phyloP scores from a whole-genome alignment of 257 asterid genomes.

The Solanum commersonii region DNA sequence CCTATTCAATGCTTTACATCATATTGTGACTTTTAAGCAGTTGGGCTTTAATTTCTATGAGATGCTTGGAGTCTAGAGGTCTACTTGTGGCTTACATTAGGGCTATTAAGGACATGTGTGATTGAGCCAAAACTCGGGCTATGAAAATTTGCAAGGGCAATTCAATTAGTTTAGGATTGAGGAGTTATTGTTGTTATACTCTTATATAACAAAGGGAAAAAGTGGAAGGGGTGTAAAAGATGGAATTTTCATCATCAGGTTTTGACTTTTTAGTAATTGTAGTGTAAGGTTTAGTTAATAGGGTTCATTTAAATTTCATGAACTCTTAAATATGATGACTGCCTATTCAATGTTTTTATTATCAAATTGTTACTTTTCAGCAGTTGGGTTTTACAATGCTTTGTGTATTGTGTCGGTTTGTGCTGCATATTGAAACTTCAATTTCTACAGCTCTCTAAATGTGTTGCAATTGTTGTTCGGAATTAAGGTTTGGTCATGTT shows the following conservation, averaged over 20 bases:
- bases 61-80: not conserved
- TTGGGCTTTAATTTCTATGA: not conserved
- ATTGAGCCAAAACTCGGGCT: not conserved
- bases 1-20: not conserved
- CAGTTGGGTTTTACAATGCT: not conserved
- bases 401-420: not conserved
- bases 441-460: not conserved
- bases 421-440: not conserved
- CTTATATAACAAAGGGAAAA: not conserved
- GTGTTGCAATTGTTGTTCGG: not conserved
- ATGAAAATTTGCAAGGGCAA: not conserved
- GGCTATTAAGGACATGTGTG: not conserved
- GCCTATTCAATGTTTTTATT: not conserved
- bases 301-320: not conserved
- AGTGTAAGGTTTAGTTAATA: not conserved
- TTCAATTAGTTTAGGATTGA: not conserved
- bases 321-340: not conserved
- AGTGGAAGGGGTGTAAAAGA: not conserved
- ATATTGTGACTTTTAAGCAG: not conserved
- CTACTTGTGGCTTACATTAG: not conserved
- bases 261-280: not conserved
- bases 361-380: not conserved
- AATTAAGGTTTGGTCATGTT: not conserved
- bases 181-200: not conserved
- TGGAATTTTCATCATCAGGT: not conserved